Percentiles rank a stretch among this genome's conserved stretches.
Evolutionary conservation across 2,329 filamentous ascomycete genomes (phyloP).

Genomic region (Alternaria incomplexa): DNA sequence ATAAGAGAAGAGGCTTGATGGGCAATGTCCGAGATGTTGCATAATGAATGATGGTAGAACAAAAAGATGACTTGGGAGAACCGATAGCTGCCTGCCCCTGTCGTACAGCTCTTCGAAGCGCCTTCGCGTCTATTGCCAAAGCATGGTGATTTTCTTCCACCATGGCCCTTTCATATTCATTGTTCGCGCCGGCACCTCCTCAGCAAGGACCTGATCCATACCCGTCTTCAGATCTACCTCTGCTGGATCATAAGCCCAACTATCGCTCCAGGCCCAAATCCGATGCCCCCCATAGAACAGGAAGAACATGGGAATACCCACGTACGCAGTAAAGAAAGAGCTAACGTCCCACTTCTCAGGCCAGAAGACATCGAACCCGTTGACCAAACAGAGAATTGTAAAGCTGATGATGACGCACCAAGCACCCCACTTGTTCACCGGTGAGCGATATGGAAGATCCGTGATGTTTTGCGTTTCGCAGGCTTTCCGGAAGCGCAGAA

Average conservation of each 20-base stretch:
- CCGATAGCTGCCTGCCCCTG: background rate
- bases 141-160: constrained; percentile 32
- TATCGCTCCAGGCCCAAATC: constrained; percentile 54
- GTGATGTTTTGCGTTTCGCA: constrained; percentile 61
- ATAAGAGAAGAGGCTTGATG: background rate
- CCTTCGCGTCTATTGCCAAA: constrained; percentile 28
- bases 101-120: background rate
- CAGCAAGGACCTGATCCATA: constrained; percentile 35
- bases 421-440: constrained; percentile 68
- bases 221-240: constrained; percentile 62
- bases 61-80: background rate
- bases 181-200: constrained; percentile 39
- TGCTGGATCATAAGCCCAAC: constrained; percentile 57
- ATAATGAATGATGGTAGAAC: background rate
- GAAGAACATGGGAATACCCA: constrained; percentile 69
- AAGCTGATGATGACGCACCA: constrained; percentile 66
- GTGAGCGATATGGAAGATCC: constrained; percentile 60
- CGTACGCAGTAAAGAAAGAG: constrained; percentile 70
- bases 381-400: constrained; percentile 69
- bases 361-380: constrained; percentile 78
- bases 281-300: constrained; percentile 61
- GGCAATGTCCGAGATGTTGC: background rate
- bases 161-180: constrained; percentile 18
- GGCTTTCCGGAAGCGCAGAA: constrained; percentile 66
- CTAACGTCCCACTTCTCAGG: constrained; percentile 66